These are phyloP conservation scores for Plantago major DNA, from an alignment of 257 asterid genomes.

Conservation along the genomic window DNA sequence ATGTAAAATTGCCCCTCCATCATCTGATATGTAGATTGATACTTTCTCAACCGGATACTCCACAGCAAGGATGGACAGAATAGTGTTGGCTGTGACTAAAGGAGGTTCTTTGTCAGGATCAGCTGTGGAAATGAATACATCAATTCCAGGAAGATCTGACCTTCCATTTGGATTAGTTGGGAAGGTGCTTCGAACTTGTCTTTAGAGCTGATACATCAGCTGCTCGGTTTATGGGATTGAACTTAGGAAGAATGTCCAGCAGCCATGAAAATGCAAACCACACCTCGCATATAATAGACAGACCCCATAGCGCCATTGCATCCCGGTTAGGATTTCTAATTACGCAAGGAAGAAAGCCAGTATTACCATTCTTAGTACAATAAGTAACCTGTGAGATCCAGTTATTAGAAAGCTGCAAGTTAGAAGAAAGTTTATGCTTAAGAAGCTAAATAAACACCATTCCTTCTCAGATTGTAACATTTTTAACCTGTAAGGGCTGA, in stretches of 20 bases:
- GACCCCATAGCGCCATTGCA: slow-evolving; percentile 90
- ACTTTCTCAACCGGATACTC: slow-evolving; percentile 88
- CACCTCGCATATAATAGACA: slow-evolving; percentile 76
- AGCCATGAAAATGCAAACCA: slow-evolving; percentile 99
- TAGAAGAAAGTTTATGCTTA: not conserved
- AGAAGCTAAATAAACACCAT: not conserved
- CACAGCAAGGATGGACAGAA: slow-evolving; percentile 70
- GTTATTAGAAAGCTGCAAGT: not conserved
- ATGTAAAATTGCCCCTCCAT: slow-evolving; percentile 82
- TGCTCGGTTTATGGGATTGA: slow-evolving; percentile 82
- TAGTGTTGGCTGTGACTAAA: slow-evolving; percentile 78
- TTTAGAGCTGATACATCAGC: slow-evolving; percentile 66
- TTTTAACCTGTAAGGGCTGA: slow-evolving; percentile 87
- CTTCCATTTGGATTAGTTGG: slow-evolving; percentile 70
- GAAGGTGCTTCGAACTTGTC: slow-evolving; percentile 70
- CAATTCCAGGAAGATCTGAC: slow-evolving; percentile 91
- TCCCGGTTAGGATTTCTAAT: slow-evolving; percentile 62
- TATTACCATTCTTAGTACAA: slow-evolving; percentile 52
- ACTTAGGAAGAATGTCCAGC: slow-evolving; percentile 85
- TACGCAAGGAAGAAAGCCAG: slow-evolving; percentile 48
- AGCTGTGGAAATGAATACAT: slow-evolving; percentile 86
- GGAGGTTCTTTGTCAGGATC: slow-evolving; percentile 99
- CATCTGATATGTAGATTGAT: slow-evolving; percentile 83
- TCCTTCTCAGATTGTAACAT: too few species aligned
- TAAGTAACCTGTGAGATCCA: slow-evolving; percentile 48